These are phyloP conservation scores for Tripterygium wilfordii DNA, from an alignment of 177 flowering plant species.

Conservation along the genomic window DNA sequence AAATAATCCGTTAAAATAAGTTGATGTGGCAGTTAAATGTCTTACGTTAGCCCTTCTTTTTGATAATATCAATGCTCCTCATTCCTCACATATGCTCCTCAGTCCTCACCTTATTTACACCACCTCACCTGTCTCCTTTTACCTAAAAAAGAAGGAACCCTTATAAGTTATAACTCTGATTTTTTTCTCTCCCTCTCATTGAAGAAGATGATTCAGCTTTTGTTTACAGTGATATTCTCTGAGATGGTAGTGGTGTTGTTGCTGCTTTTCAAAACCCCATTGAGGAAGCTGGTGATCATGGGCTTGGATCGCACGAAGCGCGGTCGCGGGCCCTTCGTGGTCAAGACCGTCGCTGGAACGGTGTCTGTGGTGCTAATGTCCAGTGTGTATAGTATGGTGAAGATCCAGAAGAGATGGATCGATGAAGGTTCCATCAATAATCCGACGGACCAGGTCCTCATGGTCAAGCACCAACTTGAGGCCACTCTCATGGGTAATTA, in stretches of 20 bases:
- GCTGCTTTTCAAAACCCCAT: slow-evolving; percentile 53
- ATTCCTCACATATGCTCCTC: too few species aligned
- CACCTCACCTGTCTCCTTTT: too few species aligned
- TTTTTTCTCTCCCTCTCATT: too few species aligned
- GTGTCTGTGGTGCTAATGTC: slow-evolving; percentile 28
- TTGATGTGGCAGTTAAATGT: too few species aligned
- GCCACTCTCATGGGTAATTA: slow-evolving; percentile 53
- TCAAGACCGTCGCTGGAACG: slow-evolving; percentile 42
- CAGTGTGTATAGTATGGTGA: slow-evolving; percentile 27
- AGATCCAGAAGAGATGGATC: slow-evolving; percentile 27
- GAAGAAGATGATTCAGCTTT: slow-evolving; percentile 49
- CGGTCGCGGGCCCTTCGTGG: slow-evolving; percentile 48
- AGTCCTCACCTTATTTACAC: too few species aligned
- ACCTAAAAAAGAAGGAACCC: too few species aligned
- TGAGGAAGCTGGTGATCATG: slow-evolving; percentile 50
- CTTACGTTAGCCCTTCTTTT: too few species aligned
- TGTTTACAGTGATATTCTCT: slow-evolving; percentile 36
- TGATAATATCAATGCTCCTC: too few species aligned
- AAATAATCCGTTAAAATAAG: too few species aligned
- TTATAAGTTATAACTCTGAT: too few species aligned
- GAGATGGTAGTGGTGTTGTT: slow-evolving; percentile 43
- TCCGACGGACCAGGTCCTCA: slow-evolving; percentile 55
- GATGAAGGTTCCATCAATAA: slow-evolving; percentile 23
- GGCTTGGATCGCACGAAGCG: slow-evolving; percentile 54
- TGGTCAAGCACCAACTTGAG: slow-evolving; percentile 43